Percentiles rank a stretch among this genome's conserved stretches.
Evolutionary conservation across 176 grass and related monocot species (phyloP).

Genomic region (Aegilops umbellulata): DNA sequence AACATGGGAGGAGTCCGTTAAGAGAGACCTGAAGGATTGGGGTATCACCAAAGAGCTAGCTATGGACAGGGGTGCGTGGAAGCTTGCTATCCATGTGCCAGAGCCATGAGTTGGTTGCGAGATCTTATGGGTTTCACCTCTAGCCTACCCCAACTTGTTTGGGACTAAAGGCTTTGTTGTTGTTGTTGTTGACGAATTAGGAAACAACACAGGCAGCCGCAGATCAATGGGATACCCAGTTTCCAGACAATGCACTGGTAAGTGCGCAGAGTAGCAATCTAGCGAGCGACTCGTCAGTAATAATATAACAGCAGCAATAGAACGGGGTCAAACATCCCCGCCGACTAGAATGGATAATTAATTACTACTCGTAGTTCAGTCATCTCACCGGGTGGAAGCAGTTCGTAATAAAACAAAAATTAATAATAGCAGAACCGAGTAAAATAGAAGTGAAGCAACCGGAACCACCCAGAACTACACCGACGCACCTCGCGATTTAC

Average conservation of each 20-base stretch:
- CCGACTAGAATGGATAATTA: neutral
- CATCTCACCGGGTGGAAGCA: neutral
- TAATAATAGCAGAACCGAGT: neutral
- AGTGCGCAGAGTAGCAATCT: neutral
- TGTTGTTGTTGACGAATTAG: no score
- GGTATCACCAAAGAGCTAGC: no score
- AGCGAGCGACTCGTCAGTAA: neutral
- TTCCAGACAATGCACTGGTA: no score
- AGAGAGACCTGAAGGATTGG: no score
- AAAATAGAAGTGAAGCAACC: neutral
- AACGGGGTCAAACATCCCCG: neutral
- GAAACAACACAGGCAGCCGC: neutral
- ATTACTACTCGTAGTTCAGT: neutral
- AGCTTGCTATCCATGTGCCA: no score
- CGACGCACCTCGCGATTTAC: neutral
- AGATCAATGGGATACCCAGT: neutral
- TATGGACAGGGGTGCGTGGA: no score
- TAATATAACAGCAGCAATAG: neutral
- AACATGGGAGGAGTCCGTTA: no score
- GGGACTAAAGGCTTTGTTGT: no score
- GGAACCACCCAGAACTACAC: conserved; percentile 4
- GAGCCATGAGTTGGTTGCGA: no score
- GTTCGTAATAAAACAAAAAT: neutral
- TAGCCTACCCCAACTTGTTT: no score
- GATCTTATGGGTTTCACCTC: no score